phyloP scores from a whole-genome alignment of 2,329 filamentous ascomycete species.

The Phyllosticta paracitricarpa region DNA sequence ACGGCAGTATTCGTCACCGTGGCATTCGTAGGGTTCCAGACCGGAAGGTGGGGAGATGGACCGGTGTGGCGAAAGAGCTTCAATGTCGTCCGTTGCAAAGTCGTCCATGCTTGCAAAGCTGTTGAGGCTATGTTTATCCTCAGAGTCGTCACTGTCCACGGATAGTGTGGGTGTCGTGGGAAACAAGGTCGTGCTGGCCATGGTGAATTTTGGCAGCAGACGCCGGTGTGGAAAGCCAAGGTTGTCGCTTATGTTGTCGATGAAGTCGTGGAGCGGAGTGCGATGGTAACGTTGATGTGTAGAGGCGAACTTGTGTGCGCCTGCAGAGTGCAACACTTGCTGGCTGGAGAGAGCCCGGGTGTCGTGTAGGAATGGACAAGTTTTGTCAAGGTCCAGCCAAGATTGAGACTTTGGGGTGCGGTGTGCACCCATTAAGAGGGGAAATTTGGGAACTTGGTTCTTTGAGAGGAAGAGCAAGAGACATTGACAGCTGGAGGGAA shows the following conservation, averaged over 20 bases:
- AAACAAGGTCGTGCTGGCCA: background rate
- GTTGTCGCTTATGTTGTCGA: background rate
- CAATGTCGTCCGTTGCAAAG: background rate
- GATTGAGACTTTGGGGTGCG: too few species aligned
- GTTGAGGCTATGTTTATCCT: background rate
- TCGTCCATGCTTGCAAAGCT: background rate
- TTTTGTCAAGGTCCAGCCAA: too few species aligned
- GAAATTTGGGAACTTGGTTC: too few species aligned
- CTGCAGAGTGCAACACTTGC: background rate
- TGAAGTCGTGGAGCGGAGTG: background rate
- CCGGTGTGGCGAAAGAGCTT: background rate
- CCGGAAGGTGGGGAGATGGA: background rate
- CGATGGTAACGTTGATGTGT: background rate
- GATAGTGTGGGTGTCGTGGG: background rate
- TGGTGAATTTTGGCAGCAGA: background rate
- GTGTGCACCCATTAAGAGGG: too few species aligned
- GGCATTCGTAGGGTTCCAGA: background rate
- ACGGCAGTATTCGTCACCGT: slow-evolving; percentile 1
- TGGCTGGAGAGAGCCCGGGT: too few species aligned
- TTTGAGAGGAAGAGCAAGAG: too few species aligned
- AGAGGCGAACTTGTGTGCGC: background rate
- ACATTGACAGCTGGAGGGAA: too few species aligned
- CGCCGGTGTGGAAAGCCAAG: background rate
- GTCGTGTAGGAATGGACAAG: too few species aligned
- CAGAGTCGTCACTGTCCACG: background rate